Conservation (phyloP, 2,329 filamentous ascomycete species). For the Fusarium incarnatum region DNA sequence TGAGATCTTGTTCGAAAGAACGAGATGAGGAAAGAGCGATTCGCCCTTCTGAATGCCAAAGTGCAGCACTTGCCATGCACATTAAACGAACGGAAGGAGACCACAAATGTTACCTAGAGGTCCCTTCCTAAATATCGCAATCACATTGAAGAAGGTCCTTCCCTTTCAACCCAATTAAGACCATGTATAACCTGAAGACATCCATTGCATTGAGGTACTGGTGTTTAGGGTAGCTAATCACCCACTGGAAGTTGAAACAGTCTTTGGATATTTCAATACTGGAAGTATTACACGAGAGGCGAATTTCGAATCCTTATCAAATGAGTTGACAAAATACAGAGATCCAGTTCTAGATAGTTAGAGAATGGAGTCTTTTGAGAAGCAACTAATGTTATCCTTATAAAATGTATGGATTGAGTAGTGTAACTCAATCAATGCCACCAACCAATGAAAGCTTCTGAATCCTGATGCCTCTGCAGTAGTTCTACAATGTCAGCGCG, state of each 20-base stretch:
- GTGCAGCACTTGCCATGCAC: background rate
- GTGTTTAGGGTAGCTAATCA: background rate
- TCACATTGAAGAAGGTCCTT: background rate
- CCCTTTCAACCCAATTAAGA: background rate
- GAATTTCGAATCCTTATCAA: background rate
- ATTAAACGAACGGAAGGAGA: background rate
- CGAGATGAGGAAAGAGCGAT: background rate
- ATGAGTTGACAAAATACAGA: background rate
- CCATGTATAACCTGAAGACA: background rate
- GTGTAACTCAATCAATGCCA: background rate
- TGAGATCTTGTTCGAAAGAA: background rate
- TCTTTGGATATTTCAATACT: background rate
- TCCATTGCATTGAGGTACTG: background rate
- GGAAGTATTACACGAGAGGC: background rate
- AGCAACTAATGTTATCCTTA: background rate
- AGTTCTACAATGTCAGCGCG: slow-evolving; percentile 26
- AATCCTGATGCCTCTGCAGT: slow-evolving; percentile 2
- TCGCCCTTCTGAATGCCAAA: background rate
- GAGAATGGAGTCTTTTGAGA: background rate
- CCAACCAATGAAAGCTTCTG: slow-evolving; percentile 20
- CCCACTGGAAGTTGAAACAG: background rate
- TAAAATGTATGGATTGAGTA: background rate
- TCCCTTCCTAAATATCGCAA: background rate
- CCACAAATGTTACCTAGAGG: background rate
- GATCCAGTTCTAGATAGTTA: background rate